phyloP scores from a whole-genome alignment of 2,329 filamentous ascomycete genomes.

The Trichophyton schoenleinii region DNA sequence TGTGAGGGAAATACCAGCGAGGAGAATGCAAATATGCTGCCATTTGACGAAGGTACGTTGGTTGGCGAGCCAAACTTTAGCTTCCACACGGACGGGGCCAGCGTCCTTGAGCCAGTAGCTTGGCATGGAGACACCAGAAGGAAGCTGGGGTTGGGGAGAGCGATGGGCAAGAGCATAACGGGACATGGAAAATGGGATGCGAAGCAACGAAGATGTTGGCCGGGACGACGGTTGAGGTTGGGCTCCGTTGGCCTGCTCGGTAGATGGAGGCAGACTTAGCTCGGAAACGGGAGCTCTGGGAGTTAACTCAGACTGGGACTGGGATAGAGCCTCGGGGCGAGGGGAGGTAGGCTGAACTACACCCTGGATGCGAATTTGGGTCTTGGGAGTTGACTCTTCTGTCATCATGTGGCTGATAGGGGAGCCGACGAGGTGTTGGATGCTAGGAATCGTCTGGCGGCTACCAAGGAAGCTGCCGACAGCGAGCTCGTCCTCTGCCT shows the following conservation, averaged over 20 bases:
- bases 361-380: constrained; percentile 4
- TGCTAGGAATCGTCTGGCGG: constrained; percentile 20
- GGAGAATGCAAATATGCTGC: constrained; percentile 85
- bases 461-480: constrained; percentile 75
- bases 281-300: constrained; percentile 4
- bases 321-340: constrained; percentile 4
- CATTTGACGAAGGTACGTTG: constrained; percentile 97
- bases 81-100: constrained; percentile 82
- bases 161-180: constrained; percentile 53
- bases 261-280: background rate
- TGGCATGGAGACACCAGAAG: constrained; percentile 79
- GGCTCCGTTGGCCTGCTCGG: constrained; percentile 8
- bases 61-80: constrained; percentile 97
- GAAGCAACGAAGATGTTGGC: constrained; percentile 47
- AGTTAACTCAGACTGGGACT: constrained; percentile 4
- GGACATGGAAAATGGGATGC: constrained; percentile 67
- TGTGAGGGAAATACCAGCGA: constrained; percentile 70
- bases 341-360: constrained; percentile 6
- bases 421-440: constrained; percentile 23
- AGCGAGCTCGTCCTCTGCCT: constrained; percentile 73
- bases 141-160: constrained; percentile 41
- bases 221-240: constrained; percentile 15
- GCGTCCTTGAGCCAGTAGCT: constrained; percentile 86
- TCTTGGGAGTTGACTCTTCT: constrained; percentile 15
- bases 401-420: constrained; percentile 21